These are phyloP conservation scores for Taphrina sp. DNA, from an alignment of 1,139 yeast species.

Conservation along the genomic window DNA sequence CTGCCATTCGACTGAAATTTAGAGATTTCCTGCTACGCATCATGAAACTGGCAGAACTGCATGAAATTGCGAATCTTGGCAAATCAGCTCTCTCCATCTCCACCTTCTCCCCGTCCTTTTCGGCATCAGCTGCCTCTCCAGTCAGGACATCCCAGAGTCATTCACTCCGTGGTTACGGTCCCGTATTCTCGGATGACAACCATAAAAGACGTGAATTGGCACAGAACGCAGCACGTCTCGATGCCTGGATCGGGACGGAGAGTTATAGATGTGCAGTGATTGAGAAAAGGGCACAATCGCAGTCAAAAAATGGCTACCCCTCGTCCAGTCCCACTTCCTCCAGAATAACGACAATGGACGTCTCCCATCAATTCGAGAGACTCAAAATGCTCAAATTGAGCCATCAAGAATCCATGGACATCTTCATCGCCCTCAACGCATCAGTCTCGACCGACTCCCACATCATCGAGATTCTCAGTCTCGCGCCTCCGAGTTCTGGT, in stretches of 20 bases:
- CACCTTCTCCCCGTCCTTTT: conserved; percentile 37
- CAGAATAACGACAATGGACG: conserved; percentile 43
- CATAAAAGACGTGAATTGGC: conserved; percentile 41
- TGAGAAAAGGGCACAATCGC: conserved; percentile 2
- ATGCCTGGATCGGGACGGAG: conserved; percentile 44
- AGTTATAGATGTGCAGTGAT: conserved; percentile 38
- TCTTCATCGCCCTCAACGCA: conserved; percentile 33
- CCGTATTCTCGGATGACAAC: conserved; percentile 43
- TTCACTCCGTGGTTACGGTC: conserved; percentile 43
- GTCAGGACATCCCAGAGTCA: conserved; percentile 31
- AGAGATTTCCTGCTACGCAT: conserved; percentile 43
- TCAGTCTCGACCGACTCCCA: conserved; percentile 42
- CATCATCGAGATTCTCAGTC: conserved; percentile 41
- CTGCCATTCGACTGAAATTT: conserved; percentile 43
- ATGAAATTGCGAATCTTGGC: conserved; percentile 42
- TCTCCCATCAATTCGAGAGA: conserved; percentile 43
- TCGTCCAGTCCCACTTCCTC: conserved; percentile 37
- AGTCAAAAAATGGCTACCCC: too few relatives aligned
- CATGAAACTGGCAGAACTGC: conserved; percentile 43
- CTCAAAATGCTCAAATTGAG: conserved; percentile 41
- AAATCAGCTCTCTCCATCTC: conserved; percentile 43
- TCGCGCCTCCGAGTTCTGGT: conserved; percentile 38
- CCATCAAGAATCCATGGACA: conserved; percentile 42
- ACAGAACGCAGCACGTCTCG: conserved; percentile 42
- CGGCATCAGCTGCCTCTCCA: too few relatives aligned